Base-by-base conservation (phyloP, 345 rosid genomes). In the Eutrema heterophyllum region DNA sequence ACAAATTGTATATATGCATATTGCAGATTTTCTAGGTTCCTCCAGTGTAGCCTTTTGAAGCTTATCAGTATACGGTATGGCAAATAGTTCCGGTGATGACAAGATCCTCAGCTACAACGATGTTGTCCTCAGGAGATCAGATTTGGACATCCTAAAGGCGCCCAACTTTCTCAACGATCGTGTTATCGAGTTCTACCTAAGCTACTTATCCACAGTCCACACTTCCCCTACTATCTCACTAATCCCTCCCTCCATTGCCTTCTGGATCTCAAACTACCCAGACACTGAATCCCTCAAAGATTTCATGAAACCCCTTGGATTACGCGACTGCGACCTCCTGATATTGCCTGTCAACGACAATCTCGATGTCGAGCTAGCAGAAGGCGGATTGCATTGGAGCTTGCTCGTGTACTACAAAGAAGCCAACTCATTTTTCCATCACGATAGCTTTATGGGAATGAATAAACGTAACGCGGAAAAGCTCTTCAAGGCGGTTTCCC, bases 301-400 rank as follows among this genome's bases (percentile, higher is more conserved):
- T 48, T 87, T 92, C 59, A 2, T 85, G 40, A 82, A 82, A 64
- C 95, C 96, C 18, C 89, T 91, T 2, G 67, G 52, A 5, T 68
- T 89, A 36, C 64, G 50, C 2, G 81, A 84, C 39, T 88, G 79
- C 81, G 72, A 83, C 51, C 70, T 91, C 59, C 74, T 91, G 45
- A 81, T 94, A 9, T 86, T 91, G 70, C 90, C 97, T 0, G 91
- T 91, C 11, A 94, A 91, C 46, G 62, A 94, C 83, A 91, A 89
- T 10, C 48, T 41, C 4, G 82, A 94, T 39, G 87, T 91, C 58
- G 83, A 66, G 68, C 35, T 75, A 50, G 93, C 96, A 0, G 96
- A 85, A 75, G 96, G 98, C 0, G 97, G 97, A 62, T 81, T 70
- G 26, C 97, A 91, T 44, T 94, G 98, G 97, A 94, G 92, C 77